phyloP scores from a whole-genome alignment of 2,329 filamentous ascomycete genomes.

The Dothiorella sarmentorum region DNA sequence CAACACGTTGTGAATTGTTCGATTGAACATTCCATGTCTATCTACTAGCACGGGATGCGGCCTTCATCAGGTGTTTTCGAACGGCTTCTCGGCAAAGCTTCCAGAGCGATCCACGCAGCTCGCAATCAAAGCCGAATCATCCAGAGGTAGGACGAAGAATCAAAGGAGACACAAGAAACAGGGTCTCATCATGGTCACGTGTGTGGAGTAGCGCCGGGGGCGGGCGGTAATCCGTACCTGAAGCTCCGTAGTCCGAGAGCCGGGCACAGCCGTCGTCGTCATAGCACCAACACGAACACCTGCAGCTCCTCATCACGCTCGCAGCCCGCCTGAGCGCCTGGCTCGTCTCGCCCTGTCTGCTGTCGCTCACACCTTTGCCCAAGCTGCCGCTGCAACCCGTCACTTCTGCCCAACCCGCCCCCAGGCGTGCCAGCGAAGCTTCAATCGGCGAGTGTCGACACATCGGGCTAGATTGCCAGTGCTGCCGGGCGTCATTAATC shows the following conservation, averaged over 20 bases:
- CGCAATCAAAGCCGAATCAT: no score
- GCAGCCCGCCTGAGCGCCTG: constrained; percentile 11
- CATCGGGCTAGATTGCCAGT: constrained; percentile 11
- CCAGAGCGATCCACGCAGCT: no score
- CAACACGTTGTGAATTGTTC: no score
- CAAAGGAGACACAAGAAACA: background rate
- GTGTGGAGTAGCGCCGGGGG: no score
- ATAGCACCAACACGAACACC: background rate
- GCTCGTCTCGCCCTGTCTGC: background rate
- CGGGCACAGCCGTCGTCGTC: background rate
- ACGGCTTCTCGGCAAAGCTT: no score
- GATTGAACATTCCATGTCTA: no score
- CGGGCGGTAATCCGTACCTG: background rate
- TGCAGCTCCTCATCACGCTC: background rate
- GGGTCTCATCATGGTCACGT: background rate
- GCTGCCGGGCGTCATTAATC: constrained; percentile 11
- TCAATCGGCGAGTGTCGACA: background rate
- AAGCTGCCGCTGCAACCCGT: background rate
- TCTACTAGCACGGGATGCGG: no score
- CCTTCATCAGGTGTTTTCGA: no score
- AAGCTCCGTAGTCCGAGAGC: background rate
- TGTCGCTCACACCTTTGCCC: background rate
- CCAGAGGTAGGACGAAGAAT: no score
- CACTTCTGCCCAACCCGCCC: background rate
- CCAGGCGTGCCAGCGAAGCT: constrained; percentile 11